phyloP scores from a whole-genome alignment of 2,329 filamentous ascomycete genomes.

The Fusarium redolens region DNA sequence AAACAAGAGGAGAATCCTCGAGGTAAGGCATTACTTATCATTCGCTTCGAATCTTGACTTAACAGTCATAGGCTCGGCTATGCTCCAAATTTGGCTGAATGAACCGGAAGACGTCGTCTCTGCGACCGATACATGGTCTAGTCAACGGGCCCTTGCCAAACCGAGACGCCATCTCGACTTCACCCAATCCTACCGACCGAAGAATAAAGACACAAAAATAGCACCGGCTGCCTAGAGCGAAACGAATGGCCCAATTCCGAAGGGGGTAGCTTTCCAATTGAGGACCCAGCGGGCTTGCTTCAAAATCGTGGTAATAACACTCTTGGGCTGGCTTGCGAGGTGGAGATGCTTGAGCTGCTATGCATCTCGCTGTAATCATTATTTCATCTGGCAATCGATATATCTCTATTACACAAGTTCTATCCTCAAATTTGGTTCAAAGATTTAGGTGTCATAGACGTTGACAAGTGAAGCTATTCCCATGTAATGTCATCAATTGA shows the following conservation, averaged over 20 bases:
- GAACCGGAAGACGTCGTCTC: neutral
- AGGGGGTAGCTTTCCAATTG: accelerated
- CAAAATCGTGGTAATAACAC: accelerated
- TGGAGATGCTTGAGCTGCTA: accelerated
- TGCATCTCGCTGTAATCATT: accelerated
- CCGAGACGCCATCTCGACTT: neutral
- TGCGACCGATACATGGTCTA: neutral
- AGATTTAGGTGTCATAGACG: neutral
- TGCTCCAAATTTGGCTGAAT: constrained; percentile 3
- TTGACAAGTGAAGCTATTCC: neutral
- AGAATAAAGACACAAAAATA: accelerated
- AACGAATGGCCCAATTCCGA: accelerated
- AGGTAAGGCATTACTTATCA: accelerated
- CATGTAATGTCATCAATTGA: neutral
- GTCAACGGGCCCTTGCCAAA: neutral
- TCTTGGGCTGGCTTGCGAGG: too few species aligned
- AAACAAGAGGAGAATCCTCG: accelerated
- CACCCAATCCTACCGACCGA: accelerated
- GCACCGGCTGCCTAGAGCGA: neutral
- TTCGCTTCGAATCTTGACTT: accelerated
- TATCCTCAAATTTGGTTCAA: neutral
- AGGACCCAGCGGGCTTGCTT: neutral
- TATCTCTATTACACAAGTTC: neutral
- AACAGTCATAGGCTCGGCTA: neutral
- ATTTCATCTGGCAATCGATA: neutral